These are phyloP conservation scores for Penicillium polonicum DNA, from an alignment of 2,329 filamentous ascomycete genomes.

Conservation along the genomic window DNA sequence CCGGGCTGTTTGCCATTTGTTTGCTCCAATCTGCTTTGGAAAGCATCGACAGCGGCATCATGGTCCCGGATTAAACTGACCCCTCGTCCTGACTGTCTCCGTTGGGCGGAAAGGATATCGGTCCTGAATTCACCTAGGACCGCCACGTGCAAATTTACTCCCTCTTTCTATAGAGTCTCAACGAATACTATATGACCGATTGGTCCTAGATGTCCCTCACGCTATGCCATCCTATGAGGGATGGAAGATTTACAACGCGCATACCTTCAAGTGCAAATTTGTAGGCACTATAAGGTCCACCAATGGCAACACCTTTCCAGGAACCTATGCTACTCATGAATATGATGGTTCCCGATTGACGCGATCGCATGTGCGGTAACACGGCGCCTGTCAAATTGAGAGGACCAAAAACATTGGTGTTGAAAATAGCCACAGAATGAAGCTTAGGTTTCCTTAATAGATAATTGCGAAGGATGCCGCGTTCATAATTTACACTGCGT, in stretches of 20 bases:
- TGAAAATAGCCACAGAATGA: neutral
- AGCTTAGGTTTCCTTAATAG: neutral
- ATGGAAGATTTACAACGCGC: neutral
- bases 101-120: neutral
- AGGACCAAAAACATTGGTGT: neutral
- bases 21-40: neutral
- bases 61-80: neutral
- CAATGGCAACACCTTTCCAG: constrained; percentile 1
- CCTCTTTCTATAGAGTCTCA: neutral
- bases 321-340: constrained; percentile 5
- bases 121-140: neutral
- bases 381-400: neutral
- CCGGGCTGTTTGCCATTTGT: constrained; percentile 37
- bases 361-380: neutral
- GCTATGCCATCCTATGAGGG: neutral
- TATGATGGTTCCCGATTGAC: neutral
- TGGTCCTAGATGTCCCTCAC: neutral
- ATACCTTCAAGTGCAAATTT: constrained; percentile 12
- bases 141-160: neutral
- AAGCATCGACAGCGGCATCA: neutral
- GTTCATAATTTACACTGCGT: neutral
- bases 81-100: neutral
- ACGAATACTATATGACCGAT: neutral
- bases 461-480: neutral
- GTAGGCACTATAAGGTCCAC: constrained; percentile 1